Percentiles rank a stretch among this genome's conserved stretches.
Evolutionary conservation across 2,329 filamentous ascomycete genomes (phyloP).

Genomic region (Elsinoe arachidis): DNA sequence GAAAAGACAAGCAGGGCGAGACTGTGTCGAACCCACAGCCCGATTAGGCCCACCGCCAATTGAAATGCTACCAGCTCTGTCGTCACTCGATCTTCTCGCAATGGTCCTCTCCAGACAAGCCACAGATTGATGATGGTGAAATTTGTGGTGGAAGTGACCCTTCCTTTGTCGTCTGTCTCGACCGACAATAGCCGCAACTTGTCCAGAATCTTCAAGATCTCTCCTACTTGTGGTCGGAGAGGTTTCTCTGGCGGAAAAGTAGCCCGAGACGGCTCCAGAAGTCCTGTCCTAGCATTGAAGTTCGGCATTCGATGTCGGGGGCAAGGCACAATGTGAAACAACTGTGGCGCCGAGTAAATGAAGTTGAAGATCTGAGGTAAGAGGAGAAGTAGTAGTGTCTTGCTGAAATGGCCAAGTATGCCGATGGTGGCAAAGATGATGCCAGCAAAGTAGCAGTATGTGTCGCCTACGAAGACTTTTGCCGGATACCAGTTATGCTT

Average conservation of each 20-base stretch:
- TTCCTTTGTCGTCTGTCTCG: conserved; percentile 56
- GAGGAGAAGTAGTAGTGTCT: conserved; percentile 84
- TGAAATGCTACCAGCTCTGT: conserved; percentile 75
- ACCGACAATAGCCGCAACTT: conserved; percentile 60
- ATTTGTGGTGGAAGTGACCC: conserved; percentile 74
- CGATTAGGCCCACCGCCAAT: conserved; percentile 63
- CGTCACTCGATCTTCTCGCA: conserved; percentile 77
- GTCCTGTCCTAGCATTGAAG: conserved; percentile 75
- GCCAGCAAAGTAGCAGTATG: conserved; percentile 98
- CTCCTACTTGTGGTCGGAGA: conserved; percentile 55
- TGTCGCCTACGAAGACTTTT: conserved; percentile 92
- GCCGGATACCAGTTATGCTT: conserved; percentile 95
- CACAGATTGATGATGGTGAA: conserved; percentile 91
- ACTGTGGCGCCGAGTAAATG: conserved; percentile 81
- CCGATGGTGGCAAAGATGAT: conserved; percentile 98
- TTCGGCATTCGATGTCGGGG: conserved; percentile 83
- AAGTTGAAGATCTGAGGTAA: conserved; percentile 97
- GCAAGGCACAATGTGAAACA: conserved; percentile 84
- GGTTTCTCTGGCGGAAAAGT: conserved; percentile 56
- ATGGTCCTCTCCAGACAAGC: conserved; percentile 88
- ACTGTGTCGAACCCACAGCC: conserved; percentile 75
- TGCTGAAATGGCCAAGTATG: conserved; percentile 95
- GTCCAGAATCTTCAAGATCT: conserved; percentile 59
- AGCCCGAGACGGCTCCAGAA: conserved; percentile 79
- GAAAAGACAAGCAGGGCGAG: conserved; percentile 83